phyloP scores from a whole-genome alignment of 1,139 yeast genomes.

The Suhomyces bokatorum region DNA sequence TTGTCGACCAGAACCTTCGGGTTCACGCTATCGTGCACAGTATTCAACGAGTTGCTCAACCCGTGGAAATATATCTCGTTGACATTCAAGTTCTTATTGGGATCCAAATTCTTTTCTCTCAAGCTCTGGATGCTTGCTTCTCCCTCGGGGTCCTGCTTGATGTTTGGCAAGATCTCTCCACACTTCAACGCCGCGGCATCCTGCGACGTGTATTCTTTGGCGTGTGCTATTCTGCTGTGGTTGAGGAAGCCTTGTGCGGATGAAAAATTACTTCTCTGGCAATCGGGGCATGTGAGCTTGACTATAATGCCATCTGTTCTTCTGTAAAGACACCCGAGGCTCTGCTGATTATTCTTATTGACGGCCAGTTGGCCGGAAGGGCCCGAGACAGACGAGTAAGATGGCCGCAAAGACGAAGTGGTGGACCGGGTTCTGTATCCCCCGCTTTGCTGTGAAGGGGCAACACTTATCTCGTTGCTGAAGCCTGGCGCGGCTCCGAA shows the following conservation, averaged over 20 bases:
- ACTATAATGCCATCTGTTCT: conserved; percentile 74
- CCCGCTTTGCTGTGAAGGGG: conserved; percentile 8
- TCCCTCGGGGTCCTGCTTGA: conserved; percentile 63
- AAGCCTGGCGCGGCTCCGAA: not conserved
- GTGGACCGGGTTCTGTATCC: conserved; percentile 51
- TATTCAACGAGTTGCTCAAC: conserved; percentile 24
- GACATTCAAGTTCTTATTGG: conserved; percentile 40
- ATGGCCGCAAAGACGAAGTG: conserved; percentile 51
- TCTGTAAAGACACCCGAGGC: conserved; percentile 61
- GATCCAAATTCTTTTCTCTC: conserved; percentile 41
- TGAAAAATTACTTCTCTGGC: conserved; percentile 68
- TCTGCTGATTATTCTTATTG: conserved; percentile 16
- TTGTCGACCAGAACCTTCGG: conserved; percentile 1
- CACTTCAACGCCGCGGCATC: conserved; percentile 75
- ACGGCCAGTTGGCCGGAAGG: conserved; percentile 14
- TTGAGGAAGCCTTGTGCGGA: conserved; percentile 80
- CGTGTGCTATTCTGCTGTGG: conserved; percentile 74
- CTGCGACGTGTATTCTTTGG: conserved; percentile 69
- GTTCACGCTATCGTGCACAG: conserved; percentile 17
- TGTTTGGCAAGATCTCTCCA: conserved; percentile 58
- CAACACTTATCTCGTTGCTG: conserved; percentile 3
- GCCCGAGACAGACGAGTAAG: conserved; percentile 16
- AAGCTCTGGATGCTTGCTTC: conserved; percentile 45
- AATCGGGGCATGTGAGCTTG: conserved; percentile 64
- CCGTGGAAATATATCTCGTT: conserved; percentile 44